A percentile compares a stretch with the other conserved stretches of the same genome.
These are phyloP conservation scores for Achaetomium macrosporum DNA, from an alignment of 2,329 filamentous ascomycete species.

Conservation along the genomic window DNA sequence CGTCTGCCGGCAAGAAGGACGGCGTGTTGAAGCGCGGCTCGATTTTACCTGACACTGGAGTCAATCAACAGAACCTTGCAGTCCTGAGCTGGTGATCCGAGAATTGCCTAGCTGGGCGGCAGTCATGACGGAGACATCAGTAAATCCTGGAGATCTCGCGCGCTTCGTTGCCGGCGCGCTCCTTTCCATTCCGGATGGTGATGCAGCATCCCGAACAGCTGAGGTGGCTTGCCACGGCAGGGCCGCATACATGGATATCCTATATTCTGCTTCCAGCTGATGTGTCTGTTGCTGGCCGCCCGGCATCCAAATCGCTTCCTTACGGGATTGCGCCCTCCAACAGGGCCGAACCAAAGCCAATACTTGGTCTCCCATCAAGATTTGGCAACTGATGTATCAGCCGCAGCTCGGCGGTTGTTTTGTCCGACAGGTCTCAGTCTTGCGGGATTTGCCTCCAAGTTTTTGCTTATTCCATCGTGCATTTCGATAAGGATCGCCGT, in stretches of 20 bases:
- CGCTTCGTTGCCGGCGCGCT: neutral
- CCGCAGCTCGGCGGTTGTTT: neutral
- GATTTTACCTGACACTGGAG: neutral
- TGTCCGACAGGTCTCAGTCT: constrained; percentile 1
- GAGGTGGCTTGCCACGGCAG: constrained; percentile 8
- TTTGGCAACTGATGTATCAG: neutral
- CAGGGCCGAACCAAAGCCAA: neutral
- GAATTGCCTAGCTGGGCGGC: too few species aligned
- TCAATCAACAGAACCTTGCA: neutral
- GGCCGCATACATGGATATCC: neutral
- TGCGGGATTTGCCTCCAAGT: neutral
- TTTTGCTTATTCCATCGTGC: neutral
- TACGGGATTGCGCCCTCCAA: neutral
- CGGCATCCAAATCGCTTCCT: neutral
- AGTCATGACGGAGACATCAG: neutral
- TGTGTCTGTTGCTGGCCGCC: neutral
- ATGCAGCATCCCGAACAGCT: constrained; percentile 11
- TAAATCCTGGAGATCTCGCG: neutral
- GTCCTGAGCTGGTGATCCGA: neutral
- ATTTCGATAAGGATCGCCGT: constrained; percentile 11
- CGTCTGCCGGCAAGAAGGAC: neutral
- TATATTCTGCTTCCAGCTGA: neutral
- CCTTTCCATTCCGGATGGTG: constrained; percentile 4
- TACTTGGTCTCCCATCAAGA: too few species aligned
- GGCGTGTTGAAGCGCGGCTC: too few species aligned